These are phyloP conservation scores for Diaporthe velutina DNA, from an alignment of 2,329 filamentous ascomycete genomes.

Conservation along the genomic window DNA sequence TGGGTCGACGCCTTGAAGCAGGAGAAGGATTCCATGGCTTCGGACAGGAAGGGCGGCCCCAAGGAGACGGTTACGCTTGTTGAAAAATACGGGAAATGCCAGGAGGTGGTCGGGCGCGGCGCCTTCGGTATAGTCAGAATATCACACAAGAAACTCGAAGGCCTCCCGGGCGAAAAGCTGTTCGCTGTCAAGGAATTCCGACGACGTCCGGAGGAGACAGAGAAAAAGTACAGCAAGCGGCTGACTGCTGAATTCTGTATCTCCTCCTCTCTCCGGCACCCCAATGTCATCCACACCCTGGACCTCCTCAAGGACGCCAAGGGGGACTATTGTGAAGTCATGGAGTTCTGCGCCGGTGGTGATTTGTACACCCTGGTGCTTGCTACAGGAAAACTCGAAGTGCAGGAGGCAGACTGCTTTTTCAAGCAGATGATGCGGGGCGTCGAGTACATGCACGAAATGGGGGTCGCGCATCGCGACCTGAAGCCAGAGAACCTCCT, in stretches of 20 bases:
- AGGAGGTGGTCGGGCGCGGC: slow-evolving; percentile 94
- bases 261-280: slow-evolving; percentile 94
- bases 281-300: slow-evolving; percentile 97
- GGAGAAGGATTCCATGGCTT: slow-evolving; percentile 82
- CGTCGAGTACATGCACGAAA: slow-evolving; percentile 99
- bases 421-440: slow-evolving; percentile 99
- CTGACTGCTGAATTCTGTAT: slow-evolving; percentile 98
- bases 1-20: slow-evolving; percentile 95
- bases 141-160: slow-evolving; percentile 93
- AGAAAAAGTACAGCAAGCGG: slow-evolving; percentile 98
- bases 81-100: slow-evolving; percentile 98
- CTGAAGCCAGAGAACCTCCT: slow-evolving; percentile 97
- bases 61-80: slow-evolving; percentile 84
- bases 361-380: slow-evolving; percentile 95
- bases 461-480: slow-evolving; percentile 97
- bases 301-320: slow-evolving; percentile 96
- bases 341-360: slow-evolving; percentile 98
- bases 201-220: slow-evolving; percentile 90
- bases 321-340: slow-evolving; percentile 98
- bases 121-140: slow-evolving; percentile 98
- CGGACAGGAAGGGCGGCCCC: slow-evolving; percentile 82
- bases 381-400: slow-evolving; percentile 90
- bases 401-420: slow-evolving; percentile 94
- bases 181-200: slow-evolving; percentile 99
- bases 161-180: slow-evolving; percentile 85